A percentile compares a stretch with the other conserved stretches of the same genome.
These are phyloP conservation scores for Thalassiosira livingstoniorum DNA, from an alignment of 352 stramenopile genomes.

Conservation along the genomic window DNA sequence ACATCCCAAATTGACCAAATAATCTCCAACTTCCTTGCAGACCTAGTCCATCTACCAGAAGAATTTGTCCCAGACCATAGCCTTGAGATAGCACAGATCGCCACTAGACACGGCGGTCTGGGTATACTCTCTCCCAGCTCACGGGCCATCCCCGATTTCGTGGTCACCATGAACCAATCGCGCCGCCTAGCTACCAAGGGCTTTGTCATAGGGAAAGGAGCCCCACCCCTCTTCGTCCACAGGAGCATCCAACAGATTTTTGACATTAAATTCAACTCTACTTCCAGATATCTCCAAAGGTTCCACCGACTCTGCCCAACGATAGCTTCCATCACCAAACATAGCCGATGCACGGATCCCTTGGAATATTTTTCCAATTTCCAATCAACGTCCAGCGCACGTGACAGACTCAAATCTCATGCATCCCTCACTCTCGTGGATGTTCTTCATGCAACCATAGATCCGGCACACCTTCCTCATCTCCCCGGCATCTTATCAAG, in stretches of 20 bases:
- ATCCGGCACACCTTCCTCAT: neutral
- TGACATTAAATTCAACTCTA: neutral
- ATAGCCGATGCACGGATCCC: too few species aligned
- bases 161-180: slow-evolving; percentile 22
- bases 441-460: neutral
- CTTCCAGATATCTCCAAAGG: slow-evolving; percentile 1
- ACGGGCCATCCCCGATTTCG: slow-evolving; percentile 36
- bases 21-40: too few species aligned
- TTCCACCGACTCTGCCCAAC: neutral
- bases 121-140: neutral
- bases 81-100: neutral
- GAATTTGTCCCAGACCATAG: too few species aligned
- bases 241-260: slow-evolving; percentile 10
- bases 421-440: neutral
- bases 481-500: slow-evolving; percentile 26
- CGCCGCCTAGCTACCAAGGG: neutral
- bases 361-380: too few species aligned
- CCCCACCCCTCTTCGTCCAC: neutral
- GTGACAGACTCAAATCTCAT: neutral
- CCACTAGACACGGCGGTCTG: neutral
- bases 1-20: too few species aligned
- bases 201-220: neutral
- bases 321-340: neutral
- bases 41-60: too few species aligned
- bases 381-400: neutral